Percentiles rank a stretch among this genome's conserved stretches.
Evolutionary conservation across 2,329 filamentous ascomycete species (phyloP).

Genomic region (Pseudonectria foliicola): DNA sequence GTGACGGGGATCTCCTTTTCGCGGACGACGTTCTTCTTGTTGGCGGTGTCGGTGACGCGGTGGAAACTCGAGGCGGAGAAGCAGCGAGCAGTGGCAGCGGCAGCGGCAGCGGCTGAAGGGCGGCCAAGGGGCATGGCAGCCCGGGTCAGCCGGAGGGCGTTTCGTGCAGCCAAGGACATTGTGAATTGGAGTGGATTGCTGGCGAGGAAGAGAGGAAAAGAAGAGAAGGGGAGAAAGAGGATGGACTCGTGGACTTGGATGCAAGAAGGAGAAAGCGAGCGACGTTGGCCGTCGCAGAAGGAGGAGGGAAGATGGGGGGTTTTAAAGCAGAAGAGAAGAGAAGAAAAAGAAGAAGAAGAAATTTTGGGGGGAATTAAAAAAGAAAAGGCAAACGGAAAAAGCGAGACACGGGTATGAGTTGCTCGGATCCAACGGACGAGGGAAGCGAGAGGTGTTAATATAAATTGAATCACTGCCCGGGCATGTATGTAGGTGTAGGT

Average conservation of each 20-base stretch:
- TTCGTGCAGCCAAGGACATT: slow-evolving; percentile 31
- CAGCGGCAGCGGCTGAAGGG: no score
- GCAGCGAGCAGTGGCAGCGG: slow-evolving; percentile 21
- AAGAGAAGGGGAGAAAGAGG: slow-evolving; percentile 6
- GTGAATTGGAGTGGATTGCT: slow-evolving; percentile 12
- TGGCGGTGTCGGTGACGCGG: slow-evolving; percentile 31
- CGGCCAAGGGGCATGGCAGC: slow-evolving; percentile 21
- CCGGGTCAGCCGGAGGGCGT: slow-evolving; percentile 27
- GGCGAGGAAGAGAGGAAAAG: slow-evolving; percentile 3
- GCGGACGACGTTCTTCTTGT: slow-evolving; percentile 46
- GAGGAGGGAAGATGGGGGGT: slow-evolving; percentile 1
- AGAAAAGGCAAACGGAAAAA: slow-evolving; percentile 6
- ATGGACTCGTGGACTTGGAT: no score
- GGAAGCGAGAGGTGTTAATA: slow-evolving; percentile 19
- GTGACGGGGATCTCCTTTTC: slow-evolving; percentile 53
- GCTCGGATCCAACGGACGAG: slow-evolving; percentile 7
- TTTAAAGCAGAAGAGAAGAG: slow-evolving; percentile 1
- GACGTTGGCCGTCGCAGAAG: no score
- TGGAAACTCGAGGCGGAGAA: slow-evolving; percentile 26
- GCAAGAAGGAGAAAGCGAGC: no score
- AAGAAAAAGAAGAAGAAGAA: slow-evolving; percentile 1
- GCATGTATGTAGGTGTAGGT: no score
- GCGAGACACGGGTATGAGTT: slow-evolving; percentile 5
- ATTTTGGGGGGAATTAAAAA: slow-evolving; percentile 3
- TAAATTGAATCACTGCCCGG: slow-evolving; percentile 12